Evolutionary conservation across 192 early-diverging fungal genomes (phyloP).

Genomic region (Haplosporangium gracile): DNA sequence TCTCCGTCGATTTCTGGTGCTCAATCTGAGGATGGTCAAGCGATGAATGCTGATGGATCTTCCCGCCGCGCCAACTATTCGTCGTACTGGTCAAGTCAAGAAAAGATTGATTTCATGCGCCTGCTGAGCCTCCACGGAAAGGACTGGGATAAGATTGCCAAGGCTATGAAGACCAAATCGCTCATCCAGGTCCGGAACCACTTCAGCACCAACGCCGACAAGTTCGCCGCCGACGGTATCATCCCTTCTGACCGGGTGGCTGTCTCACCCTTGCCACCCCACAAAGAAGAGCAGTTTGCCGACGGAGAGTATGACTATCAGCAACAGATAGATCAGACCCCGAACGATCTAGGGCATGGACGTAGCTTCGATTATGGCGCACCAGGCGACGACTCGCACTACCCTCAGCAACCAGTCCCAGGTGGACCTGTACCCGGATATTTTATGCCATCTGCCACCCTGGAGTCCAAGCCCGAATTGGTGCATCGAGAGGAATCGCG

Average conservation of each 20-base stretch:
- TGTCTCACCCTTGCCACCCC: not conserved
- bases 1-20: constrained; percentile 5
- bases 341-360: not conserved
- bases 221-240: constrained; percentile 29
- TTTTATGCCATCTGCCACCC: constrained; percentile 16
- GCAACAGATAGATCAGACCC: not conserved
- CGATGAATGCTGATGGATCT: constrained; percentile 16
- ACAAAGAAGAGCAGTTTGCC: constrained; percentile 6
- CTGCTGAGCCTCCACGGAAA: constrained; percentile 73
- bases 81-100: constrained; percentile 92
- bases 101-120: constrained; percentile 79
- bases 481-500: not conserved
- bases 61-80: constrained; percentile 62
- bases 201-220: constrained; percentile 73
- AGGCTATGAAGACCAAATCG: constrained; percentile 81
- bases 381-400: not conserved
- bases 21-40: constrained; percentile 15
- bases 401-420: not conserved
- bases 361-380: not conserved
- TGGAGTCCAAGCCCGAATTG: not conserved
- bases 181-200: constrained; percentile 88
- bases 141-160: constrained; percentile 85
- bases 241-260: constrained; percentile 6
- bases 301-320: not conserved
- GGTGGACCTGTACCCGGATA: constrained; percentile 26